Conservation (phyloP, 2,329 filamentous ascomycete genomes). For the Fusarium fujikuroi region DNA sequence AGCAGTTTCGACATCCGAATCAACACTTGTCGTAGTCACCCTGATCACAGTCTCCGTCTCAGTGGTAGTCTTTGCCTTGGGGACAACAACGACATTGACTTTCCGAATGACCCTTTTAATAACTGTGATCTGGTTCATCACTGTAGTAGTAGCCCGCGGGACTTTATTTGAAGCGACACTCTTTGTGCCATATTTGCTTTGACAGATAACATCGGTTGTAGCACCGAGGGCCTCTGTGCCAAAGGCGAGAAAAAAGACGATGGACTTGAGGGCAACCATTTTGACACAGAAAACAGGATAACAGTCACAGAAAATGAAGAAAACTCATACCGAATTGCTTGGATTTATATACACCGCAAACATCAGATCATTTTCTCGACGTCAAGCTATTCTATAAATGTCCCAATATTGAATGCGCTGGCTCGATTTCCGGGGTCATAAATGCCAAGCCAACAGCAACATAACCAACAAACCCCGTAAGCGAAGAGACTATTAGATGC, state of each 20-base stretch:
- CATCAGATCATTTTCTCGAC: background rate
- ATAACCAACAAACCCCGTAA: background rate
- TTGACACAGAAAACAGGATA: background rate
- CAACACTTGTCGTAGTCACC: background rate
- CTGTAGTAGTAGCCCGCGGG: background rate
- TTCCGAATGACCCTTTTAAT: constrained; percentile 6
- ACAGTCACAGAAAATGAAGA: rapidly evolving
- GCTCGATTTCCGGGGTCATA: background rate
- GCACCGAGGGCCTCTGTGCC: background rate
- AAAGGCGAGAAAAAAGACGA: background rate
- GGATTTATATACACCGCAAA: background rate
- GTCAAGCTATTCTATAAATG: background rate
- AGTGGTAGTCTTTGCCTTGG: background rate
- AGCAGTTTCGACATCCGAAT: background rate
- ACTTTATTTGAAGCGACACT: background rate
- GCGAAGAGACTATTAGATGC: background rate
- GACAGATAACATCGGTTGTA: background rate
- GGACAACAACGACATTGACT: background rate
- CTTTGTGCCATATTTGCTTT: background rate
- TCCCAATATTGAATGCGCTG: background rate
- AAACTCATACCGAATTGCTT: rapidly evolving
- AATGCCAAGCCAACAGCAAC: background rate
- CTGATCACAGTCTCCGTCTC: background rate
- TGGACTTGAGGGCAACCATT: background rate
- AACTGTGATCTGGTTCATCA: background rate